Evolutionary conservation across 116 monocot genomes (phyloP).

Genomic region (Posidonia oceanica): DNA sequence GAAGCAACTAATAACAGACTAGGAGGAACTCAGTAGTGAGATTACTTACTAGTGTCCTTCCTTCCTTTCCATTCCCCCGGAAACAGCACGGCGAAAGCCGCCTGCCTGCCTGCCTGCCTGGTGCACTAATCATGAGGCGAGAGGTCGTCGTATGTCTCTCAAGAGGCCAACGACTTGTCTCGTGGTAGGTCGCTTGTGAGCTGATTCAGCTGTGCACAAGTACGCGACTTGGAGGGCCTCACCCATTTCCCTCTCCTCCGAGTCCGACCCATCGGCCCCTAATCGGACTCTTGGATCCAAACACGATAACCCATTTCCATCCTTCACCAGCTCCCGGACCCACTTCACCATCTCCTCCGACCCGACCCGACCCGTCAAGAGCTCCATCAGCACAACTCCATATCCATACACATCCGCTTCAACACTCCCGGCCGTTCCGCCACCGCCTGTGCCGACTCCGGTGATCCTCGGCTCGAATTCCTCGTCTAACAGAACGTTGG

Average conservation of each 20-base stretch:
- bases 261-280: slow-evolving; percentile 16
- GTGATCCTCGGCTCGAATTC: slow-evolving; percentile 58
- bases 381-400: slow-evolving; percentile 54
- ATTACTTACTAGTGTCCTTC: no score
- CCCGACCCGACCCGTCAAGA: slow-evolving; percentile 43
- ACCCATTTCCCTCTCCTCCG: slow-evolving; percentile 46
- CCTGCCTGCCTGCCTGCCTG: no score
- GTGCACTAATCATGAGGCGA: not conserved
- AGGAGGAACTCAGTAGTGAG: no score
- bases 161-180: slow-evolving; percentile 76
- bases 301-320: slow-evolving; percentile 18
- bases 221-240: slow-evolving; percentile 60
- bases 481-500: slow-evolving; percentile 62
- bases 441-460: slow-evolving; percentile 20
- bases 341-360: slow-evolving; percentile 24
- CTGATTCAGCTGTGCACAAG: slow-evolving; percentile 55
- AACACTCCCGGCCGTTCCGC: not conserved
- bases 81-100: no score
- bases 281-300: slow-evolving; percentile 35
- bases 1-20: no score
- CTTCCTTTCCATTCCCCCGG: no score
- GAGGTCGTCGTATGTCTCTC: slow-evolving; percentile 51
- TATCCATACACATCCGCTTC: slow-evolving; percentile 41
- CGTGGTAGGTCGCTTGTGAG: slow-evolving; percentile 68
- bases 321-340: slow-evolving; percentile 33